Conservation (phyloP, 495 filamentous ascomycete species). For the Hypoxylon fuscum region DNA sequence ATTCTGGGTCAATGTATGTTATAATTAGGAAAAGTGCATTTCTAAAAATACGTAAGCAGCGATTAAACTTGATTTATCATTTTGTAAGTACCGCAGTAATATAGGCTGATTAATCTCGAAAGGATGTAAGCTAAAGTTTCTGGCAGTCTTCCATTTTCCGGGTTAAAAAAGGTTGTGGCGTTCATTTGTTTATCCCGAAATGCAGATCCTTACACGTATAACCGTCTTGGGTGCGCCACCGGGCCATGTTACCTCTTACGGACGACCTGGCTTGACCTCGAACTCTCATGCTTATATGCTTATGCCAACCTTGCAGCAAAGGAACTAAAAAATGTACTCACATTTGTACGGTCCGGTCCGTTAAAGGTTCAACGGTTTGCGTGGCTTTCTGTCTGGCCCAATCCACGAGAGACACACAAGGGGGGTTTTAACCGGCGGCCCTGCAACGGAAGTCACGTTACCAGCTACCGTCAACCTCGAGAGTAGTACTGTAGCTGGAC, state of each 20-base stretch:
- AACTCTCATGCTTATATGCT: slow-evolving; percentile 16
- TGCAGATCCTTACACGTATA: slow-evolving; percentile 13
- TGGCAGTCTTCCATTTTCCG: background rate
- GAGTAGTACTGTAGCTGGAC: slow-evolving; percentile 25
- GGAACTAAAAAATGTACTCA: slow-evolving; percentile 5
- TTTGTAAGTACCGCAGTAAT: no score
- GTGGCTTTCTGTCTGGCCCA: slow-evolving; percentile 17
- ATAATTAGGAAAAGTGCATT: background rate
- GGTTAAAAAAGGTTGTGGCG: slow-evolving; percentile 11
- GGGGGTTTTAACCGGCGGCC: slow-evolving; percentile 35
- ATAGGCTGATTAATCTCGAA: slow-evolving; percentile 23
- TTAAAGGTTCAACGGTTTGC: slow-evolving; percentile 14
- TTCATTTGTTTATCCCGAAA: background rate
- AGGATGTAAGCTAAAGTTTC: background rate
- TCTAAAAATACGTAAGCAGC: slow-evolving; percentile 22
- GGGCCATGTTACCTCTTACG: slow-evolving; percentile 23
- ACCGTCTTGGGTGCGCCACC: slow-evolving; percentile 10
- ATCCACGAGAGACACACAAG: slow-evolving; percentile 23
- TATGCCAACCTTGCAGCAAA: slow-evolving; percentile 24
- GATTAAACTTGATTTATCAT: slow-evolving; percentile 3
- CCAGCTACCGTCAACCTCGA: slow-evolving; percentile 21
- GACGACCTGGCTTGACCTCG: slow-evolving; percentile 13
- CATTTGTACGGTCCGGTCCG: slow-evolving; percentile 17
- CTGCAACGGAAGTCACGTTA: slow-evolving; percentile 40
- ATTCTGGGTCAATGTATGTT: background rate